phyloP scores from a whole-genome alignment of 2,329 filamentous ascomycete species.

The Fusarium drepaniforme region DNA sequence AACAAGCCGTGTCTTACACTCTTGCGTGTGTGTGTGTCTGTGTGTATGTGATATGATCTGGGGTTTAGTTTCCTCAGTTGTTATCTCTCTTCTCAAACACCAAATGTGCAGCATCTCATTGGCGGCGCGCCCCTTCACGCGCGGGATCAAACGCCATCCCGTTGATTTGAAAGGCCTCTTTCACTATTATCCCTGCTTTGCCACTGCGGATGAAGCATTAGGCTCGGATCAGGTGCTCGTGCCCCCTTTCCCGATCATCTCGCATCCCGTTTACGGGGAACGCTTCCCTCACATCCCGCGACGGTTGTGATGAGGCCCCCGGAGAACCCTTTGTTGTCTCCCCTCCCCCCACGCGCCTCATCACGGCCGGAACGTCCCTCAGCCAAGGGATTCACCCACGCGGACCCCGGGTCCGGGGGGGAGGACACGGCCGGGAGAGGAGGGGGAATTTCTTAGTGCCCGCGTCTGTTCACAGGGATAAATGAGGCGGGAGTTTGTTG shows the following conservation, averaged over 20 bases:
- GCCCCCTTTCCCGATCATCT: slow-evolving; percentile 32
- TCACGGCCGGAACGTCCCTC: slow-evolving; percentile 2
- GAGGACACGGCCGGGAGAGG: not conserved
- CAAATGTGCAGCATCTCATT: slow-evolving; percentile 11
- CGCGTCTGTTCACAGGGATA: slow-evolving; percentile 13
- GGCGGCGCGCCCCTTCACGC: not conserved
- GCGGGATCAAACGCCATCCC: slow-evolving; percentile 24
- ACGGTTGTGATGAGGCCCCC: not conserved
- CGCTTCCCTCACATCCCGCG: slow-evolving; percentile 15
- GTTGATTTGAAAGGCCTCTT: slow-evolving; percentile 2
- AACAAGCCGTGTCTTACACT: slow-evolving; percentile 1
- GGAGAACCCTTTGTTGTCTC: not conserved
- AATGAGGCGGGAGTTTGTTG: slow-evolving; percentile 14
- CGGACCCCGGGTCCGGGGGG: slow-evolving; percentile 12
- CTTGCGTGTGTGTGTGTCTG: not conserved
- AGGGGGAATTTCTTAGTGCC: slow-evolving; percentile 14
- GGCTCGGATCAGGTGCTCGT: slow-evolving; percentile 36
- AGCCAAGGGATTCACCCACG: slow-evolving; percentile 33
- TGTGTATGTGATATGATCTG: not conserved
- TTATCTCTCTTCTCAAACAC: slow-evolving; percentile 22
- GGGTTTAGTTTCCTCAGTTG: slow-evolving; percentile 27
- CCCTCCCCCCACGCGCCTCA: slow-evolving; percentile 23
- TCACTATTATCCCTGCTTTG: not conserved
- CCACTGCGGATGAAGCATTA: slow-evolving; percentile 26
- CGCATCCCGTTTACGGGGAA: slow-evolving; percentile 23